A percentile compares a stretch with the other conserved stretches of the same genome.
phyloP scores from a whole-genome alignment of 2,329 filamentous ascomycete genomes.

The Botrytis cinerea region DNA sequence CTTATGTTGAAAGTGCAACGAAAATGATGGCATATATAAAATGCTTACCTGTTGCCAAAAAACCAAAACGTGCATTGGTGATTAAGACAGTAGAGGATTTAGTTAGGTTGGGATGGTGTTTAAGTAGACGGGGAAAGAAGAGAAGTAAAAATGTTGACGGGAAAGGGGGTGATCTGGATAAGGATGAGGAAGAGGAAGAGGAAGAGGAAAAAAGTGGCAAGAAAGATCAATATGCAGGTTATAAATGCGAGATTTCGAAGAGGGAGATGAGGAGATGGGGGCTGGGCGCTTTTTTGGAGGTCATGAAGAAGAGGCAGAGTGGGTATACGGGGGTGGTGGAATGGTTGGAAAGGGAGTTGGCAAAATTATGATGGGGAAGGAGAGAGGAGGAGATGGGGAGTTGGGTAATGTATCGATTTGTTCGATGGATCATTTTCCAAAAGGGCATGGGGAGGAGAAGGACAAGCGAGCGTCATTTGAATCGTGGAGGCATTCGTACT shows the following conservation, averaged over 20 bases:
- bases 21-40: conserved; percentile 67
- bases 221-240: conserved; percentile 25
- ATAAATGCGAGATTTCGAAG: conserved; percentile 22
- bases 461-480: neutral
- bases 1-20: conserved; percentile 75
- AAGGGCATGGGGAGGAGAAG: too few relatives aligned
- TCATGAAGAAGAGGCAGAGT: conserved; percentile 72
- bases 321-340: conserved; percentile 62
- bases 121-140: conserved; percentile 33
- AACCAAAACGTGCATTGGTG: conserved; percentile 61
- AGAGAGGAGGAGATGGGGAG: neutral
- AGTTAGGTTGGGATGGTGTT: conserved; percentile 35
- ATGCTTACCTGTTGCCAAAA: conserved; percentile 58
- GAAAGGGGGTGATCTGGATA: conserved; percentile 11
- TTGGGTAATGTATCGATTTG: neutral
- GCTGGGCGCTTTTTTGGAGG: conserved; percentile 66
- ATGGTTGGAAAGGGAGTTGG: conserved; percentile 60
- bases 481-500: neutral
- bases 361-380: neutral
- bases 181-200: conserved; percentile 34
- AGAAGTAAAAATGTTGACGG: conserved; percentile 28
- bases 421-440: neutral
- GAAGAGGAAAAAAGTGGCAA: conserved; percentile 31
- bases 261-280: conserved; percentile 51
- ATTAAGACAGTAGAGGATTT: conserved; percentile 39